These are phyloP conservation scores for Xerocomus potaroensis DNA, from an alignment of 768 basidiomycete species.

Conservation along the genomic window DNA sequence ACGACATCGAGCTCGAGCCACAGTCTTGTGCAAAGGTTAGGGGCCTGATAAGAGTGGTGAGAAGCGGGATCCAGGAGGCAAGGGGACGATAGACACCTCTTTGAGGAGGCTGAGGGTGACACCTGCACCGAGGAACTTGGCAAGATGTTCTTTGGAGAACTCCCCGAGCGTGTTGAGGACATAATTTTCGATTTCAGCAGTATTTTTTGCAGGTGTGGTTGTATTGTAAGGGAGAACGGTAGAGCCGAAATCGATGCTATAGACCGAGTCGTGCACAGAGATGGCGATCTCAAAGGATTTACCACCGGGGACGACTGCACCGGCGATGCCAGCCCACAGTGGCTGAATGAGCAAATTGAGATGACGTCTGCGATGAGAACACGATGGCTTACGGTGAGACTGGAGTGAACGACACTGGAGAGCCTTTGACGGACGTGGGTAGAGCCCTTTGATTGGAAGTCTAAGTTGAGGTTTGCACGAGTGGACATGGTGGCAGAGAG, in stretches of 20 bases:
- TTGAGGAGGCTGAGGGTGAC: slow-evolving; percentile 66
- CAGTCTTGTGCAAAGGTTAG: slow-evolving; percentile 80
- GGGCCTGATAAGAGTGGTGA: slow-evolving; percentile 42
- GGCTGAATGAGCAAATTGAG: slow-evolving; percentile 45
- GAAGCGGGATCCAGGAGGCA: slow-evolving; percentile 10
- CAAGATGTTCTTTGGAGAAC: slow-evolving; percentile 72
- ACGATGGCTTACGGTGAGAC: slow-evolving; percentile 53
- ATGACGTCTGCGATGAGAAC: not conserved
- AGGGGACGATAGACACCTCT: slow-evolving; percentile 43
- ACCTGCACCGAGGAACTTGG: slow-evolving; percentile 85
- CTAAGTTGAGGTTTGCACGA: slow-evolving; percentile 32
- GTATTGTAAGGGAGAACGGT: slow-evolving; percentile 47
- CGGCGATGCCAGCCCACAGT: slow-evolving; percentile 85
- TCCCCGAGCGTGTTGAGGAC: slow-evolving; percentile 62
- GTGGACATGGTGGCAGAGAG: slow-evolving; percentile 46
- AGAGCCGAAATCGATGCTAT: slow-evolving; percentile 75
- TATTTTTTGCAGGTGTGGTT: slow-evolving; percentile 50
- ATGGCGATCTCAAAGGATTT: slow-evolving; percentile 67
- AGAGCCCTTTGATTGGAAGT: slow-evolving; percentile 64
- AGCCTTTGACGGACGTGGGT: slow-evolving; percentile 63
- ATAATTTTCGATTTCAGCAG: slow-evolving; percentile 57
- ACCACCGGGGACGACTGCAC: slow-evolving; percentile 53
- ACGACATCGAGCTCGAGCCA: slow-evolving; percentile 84
- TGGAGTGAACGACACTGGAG: slow-evolving; percentile 57
- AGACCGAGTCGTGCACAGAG: slow-evolving; percentile 82